Evolutionary conservation across 352 stramenopile species (phyloP).

Genomic region (Aphanomyces cochlioides): DNA sequence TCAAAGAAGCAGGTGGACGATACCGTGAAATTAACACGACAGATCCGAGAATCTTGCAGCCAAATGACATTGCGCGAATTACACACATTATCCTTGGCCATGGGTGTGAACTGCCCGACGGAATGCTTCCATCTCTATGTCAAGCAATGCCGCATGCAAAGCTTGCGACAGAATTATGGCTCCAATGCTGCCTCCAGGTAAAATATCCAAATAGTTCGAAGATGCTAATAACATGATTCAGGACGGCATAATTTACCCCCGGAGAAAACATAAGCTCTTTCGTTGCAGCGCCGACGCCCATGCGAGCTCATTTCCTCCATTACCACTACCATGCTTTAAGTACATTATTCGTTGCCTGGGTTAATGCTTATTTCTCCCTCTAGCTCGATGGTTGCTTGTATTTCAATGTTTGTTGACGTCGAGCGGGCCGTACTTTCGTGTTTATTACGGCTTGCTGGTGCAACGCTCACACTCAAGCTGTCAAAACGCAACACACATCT

Average conservation of each 20-base stretch:
- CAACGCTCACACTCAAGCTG: slow-evolving; percentile 47
- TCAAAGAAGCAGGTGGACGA: slow-evolving; percentile 38
- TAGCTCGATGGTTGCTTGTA: slow-evolving; percentile 43
- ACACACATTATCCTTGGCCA: slow-evolving; percentile 60
- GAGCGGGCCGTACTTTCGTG: slow-evolving; percentile 60
- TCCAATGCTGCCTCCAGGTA: slow-evolving; percentile 57
- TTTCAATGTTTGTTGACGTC: slow-evolving; percentile 58
- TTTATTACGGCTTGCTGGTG: slow-evolving; percentile 53
- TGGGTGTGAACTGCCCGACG: slow-evolving; percentile 38
- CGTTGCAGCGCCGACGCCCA: not conserved
- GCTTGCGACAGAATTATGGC: slow-evolving; percentile 69
- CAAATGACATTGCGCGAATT: slow-evolving; percentile 57
- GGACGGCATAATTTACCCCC: slow-evolving; percentile 34
- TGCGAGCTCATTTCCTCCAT: slow-evolving; percentile 20
- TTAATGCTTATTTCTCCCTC: not conserved
- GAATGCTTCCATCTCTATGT: slow-evolving; percentile 20
- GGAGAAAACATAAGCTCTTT: slow-evolving; percentile 27
- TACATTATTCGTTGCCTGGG: slow-evolving; percentile 8
- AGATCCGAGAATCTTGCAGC: slow-evolving; percentile 44
- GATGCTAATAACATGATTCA: slow-evolving; percentile 45
- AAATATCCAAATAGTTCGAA: slow-evolving; percentile 46
- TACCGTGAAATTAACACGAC: slow-evolving; percentile 50
- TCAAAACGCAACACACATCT: slow-evolving; percentile 62
- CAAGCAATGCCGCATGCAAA: slow-evolving; percentile 37
- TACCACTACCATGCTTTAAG: slow-evolving; percentile 54